Conservation (phyloP, 345 rosid genomes). For the Pelargonium nanum region DNA sequence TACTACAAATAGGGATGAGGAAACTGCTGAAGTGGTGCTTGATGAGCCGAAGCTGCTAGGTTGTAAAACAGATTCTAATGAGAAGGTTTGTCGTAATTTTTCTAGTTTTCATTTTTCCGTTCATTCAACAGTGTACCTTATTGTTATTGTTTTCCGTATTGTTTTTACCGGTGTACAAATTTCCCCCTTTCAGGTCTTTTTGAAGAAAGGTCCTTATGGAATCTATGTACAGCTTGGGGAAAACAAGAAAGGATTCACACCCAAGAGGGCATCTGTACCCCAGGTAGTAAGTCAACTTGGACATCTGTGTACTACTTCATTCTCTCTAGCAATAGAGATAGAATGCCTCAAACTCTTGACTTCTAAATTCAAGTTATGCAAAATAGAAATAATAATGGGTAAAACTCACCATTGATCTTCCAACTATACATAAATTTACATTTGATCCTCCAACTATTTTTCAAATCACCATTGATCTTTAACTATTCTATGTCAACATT, state of each 20-base stretch:
- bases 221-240: constrained; percentile 88
- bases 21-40: constrained; percentile 29
- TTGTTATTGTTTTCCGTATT: not conserved
- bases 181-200: constrained; percentile 41
- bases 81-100: constrained; percentile 53
- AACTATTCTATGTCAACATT: no score
- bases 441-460: no score
- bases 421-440: no score
- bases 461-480: no score
- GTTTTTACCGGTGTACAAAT: not conserved
- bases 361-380: not conserved
- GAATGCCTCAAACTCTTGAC: not conserved
- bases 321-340: not conserved
- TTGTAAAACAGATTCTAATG: constrained; percentile 61
- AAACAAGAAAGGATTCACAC: constrained; percentile 56
- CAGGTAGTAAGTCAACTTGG: constrained; percentile 35
- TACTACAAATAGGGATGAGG: constrained; percentile 83
- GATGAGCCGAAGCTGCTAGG: constrained; percentile 88
- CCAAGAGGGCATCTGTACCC: constrained; percentile 67
- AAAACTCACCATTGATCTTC: no score
- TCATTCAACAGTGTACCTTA: not conserved
- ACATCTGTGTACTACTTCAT: not conserved
- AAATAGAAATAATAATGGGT: no score
- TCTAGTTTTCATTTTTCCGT: not conserved
- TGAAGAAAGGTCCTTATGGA: constrained; percentile 95